A percentile compares a stretch with the other conserved stretches of the same genome.
Evolutionary conservation across 345 rosid species (phyloP).

Genomic region (Litchi chinensis): DNA sequence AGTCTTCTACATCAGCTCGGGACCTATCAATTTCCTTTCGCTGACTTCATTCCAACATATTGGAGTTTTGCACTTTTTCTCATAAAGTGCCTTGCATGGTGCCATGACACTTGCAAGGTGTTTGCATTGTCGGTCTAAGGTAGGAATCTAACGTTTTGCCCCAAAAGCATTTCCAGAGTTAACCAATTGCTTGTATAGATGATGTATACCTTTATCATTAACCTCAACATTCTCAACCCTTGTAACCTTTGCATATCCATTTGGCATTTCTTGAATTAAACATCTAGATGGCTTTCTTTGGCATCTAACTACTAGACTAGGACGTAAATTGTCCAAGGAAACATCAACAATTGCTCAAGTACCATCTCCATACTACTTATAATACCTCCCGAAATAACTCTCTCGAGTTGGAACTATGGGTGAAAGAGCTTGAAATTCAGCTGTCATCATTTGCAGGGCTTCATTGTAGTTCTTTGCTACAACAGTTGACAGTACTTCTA

Average conservation of each 20-base stretch:
- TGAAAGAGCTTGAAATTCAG: constrained; percentile 75
- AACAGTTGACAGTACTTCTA: constrained; percentile 65
- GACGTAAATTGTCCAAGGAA: constrained; percentile 73
- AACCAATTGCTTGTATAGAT: constrained; percentile 62
- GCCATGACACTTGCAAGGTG: constrained; percentile 74
- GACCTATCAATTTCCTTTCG: no score
- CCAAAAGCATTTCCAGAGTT: constrained; percentile 75
- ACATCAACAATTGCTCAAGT: constrained; percentile 94
- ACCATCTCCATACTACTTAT: constrained; percentile 72
- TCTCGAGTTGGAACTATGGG: constrained; percentile 85
- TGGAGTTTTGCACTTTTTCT: no score
- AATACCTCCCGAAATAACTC: constrained; percentile 69
- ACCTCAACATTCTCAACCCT: constrained; percentile 97
- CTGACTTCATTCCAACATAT: no score
- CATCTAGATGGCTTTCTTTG: constrained; percentile 91
- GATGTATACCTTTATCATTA: constrained; percentile 67
- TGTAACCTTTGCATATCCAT: constrained; percentile 83
- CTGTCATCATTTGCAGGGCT: constrained; percentile 84
- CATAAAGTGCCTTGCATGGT: no score
- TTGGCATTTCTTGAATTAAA: constrained; percentile 72
- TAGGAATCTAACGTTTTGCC: constrained; percentile 87
- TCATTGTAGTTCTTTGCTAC: constrained; percentile 71
- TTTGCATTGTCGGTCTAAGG: constrained; percentile 80
- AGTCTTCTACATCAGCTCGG: no score
- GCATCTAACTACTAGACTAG: constrained; percentile 50